Conservation (phyloP, 768 basidiomycete genomes). For the Tricholomella constricta region DNA sequence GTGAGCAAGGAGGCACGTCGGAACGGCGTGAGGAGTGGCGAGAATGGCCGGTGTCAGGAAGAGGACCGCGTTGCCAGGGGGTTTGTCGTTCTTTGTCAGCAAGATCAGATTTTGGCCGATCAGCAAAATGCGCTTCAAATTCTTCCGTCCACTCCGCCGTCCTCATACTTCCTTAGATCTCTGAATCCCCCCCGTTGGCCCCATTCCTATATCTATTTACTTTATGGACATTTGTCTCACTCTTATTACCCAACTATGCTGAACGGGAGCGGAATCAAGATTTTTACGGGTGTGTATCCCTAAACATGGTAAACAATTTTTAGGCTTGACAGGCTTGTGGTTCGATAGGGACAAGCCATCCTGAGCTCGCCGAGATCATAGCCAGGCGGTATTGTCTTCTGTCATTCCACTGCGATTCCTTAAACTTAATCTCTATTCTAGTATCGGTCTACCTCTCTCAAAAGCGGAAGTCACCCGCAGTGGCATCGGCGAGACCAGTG, state of each 20-base stretch:
- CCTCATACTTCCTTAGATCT: neutral
- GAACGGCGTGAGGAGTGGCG: no score
- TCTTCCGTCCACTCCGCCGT: neutral
- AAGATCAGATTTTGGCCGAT: neutral
- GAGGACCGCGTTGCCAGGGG: no score
- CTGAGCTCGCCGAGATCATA: constrained; percentile 92
- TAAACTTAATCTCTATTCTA: constrained; percentile 33
- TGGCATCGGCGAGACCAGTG: constrained; percentile 88
- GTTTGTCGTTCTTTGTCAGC: constrained; percentile 10
- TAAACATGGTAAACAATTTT: neutral
- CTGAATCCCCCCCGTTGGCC: neutral
- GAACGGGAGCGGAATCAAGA: constrained; percentile 58
- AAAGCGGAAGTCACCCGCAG: constrained; percentile 87
- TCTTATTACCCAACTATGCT: constrained; percentile 35
- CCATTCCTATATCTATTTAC: neutral
- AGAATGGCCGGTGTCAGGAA: no score
- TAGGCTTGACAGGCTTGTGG: constrained; percentile 2
- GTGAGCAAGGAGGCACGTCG: no score
- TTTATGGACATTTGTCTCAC: constrained; percentile 8
- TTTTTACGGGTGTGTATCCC: constrained; percentile 49
- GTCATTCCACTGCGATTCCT: constrained; percentile 20
- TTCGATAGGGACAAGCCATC: constrained; percentile 84
- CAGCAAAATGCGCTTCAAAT: neutral
- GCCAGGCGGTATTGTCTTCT: constrained; percentile 70
- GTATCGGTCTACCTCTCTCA: constrained; percentile 87